A percentile compares a stretch with the other conserved stretches of the same genome.
phyloP scores from a whole-genome alignment of 2,329 filamentous ascomycete genomes.

The Xylaria sp. region DNA sequence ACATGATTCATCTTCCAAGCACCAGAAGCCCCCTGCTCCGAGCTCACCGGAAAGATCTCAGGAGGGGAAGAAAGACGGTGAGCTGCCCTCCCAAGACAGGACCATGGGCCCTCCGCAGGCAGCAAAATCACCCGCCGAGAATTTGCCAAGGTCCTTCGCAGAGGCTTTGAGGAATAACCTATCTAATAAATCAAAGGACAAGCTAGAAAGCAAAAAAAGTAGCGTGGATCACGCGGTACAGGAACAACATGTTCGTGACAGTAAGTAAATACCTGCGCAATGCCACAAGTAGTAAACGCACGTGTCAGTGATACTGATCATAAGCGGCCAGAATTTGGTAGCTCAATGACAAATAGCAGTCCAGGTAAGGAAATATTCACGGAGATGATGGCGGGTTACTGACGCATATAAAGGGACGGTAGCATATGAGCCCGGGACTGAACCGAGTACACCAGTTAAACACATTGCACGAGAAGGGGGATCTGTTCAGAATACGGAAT shows the following conservation, averaged over 20 bases:
- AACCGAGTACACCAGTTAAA: neutral
- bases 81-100: slow-evolving; percentile 30
- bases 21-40: neutral
- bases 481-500: neutral
- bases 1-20: slow-evolving; percentile 26
- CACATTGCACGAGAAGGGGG: neutral
- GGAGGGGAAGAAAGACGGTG: slow-evolving; percentile 36
- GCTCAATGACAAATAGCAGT: neutral
- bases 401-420: neutral
- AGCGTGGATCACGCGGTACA: neutral
- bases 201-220: slow-evolving; percentile 21
- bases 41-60: slow-evolving; percentile 11
- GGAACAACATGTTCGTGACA: neutral
- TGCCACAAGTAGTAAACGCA: neutral
- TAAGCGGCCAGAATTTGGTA: neutral
- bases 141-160: slow-evolving; percentile 25
- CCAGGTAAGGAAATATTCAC: neutral
- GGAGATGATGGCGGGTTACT: neutral
- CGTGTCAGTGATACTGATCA: slow-evolving; percentile 6
- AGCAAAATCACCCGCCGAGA: slow-evolving; percentile 16
- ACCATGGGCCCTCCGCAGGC: slow-evolving; percentile 14
- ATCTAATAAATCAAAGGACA: slow-evolving; percentile 38
- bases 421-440: neutral
- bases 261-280: slow-evolving; percentile 18
- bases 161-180: slow-evolving; percentile 24